Evolutionary conservation across 495 filamentous ascomycete species (phyloP).

Genomic region (Penicillium macrosclerotiorum): DNA sequence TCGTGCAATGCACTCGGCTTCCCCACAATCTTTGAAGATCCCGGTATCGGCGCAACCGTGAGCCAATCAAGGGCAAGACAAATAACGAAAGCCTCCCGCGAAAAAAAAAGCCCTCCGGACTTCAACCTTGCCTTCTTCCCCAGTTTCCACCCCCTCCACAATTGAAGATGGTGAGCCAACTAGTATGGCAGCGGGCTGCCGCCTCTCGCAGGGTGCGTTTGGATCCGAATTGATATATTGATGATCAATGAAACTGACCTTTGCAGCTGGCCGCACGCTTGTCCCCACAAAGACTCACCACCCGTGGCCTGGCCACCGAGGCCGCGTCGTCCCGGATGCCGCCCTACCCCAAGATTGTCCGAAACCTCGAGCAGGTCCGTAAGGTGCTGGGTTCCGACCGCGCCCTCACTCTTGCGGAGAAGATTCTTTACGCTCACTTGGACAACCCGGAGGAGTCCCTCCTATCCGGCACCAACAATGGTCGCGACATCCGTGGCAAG

Average conservation of each 20-base stretch:
- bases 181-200: conserved; percentile 32
- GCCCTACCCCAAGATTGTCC: conserved; percentile 31
- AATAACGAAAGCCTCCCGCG: conserved; percentile 20
- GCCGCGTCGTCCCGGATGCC: conserved; percentile 32
- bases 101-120: conserved; percentile 17
- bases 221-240: not conserved
- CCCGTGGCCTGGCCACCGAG: conserved; percentile 32
- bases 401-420: conserved; percentile 85
- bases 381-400: conserved; percentile 39
- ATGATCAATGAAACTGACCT: conserved; percentile 3
- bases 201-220: conserved; percentile 32
- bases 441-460: conserved; percentile 67
- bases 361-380: conserved; percentile 31
- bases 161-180: conserved; percentile 35
- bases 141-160: conserved; percentile 18
- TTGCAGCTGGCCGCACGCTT: conserved; percentile 25
- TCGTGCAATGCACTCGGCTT: no score
- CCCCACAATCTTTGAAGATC: conserved; percentile 13
- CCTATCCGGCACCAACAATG: conserved; percentile 53
- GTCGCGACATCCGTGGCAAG: conserved; percentile 72
- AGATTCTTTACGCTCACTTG: conserved; percentile 96
- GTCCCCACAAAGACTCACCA: conserved; percentile 27
- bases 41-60: conserved; percentile 23
- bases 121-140: conserved; percentile 21
- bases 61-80: conserved; percentile 23